A percentile compares a stretch with the other conserved stretches of the same genome.
Conservation (phyloP, 768 basidiomycete species). For the Xanthoconium stramineum region DNA sequence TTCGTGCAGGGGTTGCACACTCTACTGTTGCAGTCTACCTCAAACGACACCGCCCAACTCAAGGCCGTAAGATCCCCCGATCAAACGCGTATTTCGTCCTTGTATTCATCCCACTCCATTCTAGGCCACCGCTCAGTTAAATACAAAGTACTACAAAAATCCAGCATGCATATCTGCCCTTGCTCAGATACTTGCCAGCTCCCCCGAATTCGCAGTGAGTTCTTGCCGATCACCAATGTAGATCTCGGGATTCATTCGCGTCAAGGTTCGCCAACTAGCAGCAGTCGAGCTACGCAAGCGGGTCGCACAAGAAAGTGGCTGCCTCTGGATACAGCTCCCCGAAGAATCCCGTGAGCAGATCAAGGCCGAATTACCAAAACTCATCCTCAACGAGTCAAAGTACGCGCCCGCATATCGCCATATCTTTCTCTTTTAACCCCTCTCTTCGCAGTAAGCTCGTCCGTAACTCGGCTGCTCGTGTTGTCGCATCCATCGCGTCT, state of each 20-base stretch:
- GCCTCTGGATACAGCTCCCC: conserved; percentile 74
- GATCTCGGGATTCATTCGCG: conserved; percentile 6
- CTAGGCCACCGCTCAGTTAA: conserved; percentile 88
- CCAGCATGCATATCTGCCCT: conserved; percentile 89
- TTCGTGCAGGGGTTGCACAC: conserved; percentile 81
- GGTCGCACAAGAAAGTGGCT: conserved; percentile 72
- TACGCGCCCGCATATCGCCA: conserved; percentile 34
- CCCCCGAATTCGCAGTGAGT: conserved; percentile 81
- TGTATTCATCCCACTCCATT: conserved; percentile 8
- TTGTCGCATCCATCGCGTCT: conserved; percentile 88
- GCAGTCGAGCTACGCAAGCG: conserved; percentile 97
- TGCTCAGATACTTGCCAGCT: conserved; percentile 79
- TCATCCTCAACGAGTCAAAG: conserved; percentile 77
- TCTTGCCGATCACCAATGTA: conserved; percentile 4
- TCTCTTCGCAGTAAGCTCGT: conserved; percentile 67
- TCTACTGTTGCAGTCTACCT: conserved; percentile 78
- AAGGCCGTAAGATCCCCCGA: conserved; percentile 68
- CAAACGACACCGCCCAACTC: conserved; percentile 81
- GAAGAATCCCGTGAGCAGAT: conserved; percentile 73
- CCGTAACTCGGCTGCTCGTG: conserved; percentile 88
- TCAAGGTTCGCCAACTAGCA: conserved; percentile 91
- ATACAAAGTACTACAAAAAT: conserved; percentile 90
- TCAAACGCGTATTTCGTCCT: conserved; percentile 22
- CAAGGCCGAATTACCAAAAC: conserved; percentile 76
- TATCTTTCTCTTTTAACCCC: neutral